Evolutionary conservation across 2,329 filamentous ascomycete species (phyloP), one percentile per base, ranked within the genome.

Genomic region (Verticillium albo-atrum): DNA sequence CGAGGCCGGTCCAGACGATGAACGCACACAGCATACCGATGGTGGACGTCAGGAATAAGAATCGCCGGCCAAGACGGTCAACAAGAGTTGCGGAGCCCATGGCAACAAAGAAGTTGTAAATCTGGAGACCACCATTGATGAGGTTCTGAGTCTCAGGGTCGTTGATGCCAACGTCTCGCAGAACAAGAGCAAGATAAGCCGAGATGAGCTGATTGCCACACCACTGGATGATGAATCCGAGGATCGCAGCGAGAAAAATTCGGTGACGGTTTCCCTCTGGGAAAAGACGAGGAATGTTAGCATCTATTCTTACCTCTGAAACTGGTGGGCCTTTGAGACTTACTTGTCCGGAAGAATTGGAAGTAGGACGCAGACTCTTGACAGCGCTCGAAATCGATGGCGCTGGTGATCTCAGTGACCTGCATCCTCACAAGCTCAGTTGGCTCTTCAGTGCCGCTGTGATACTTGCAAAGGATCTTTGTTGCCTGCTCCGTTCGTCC

Each of bases 141-240:
- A 37, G 34, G 34, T 37, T 37, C 34, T 37, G 34, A 15, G 34
- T 37, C 14, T 37, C 34, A 15, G 34, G 34, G 34, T 35, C 75
- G 76, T 37, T 77, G 70, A 71, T 85, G 84, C 55, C 86, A 78
- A 37, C 6, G 34, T 37, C 34, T 15, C 34, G 34, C 34, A 37
- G 34, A 37, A 37, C 34, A 15, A 37, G 34, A 17, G 34, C 34
- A 15, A 37, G 34, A 64, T 85, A 87, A 73, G 86, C 85, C 60
- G 77, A 82, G 65, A 86, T 82, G 55, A 86, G 77, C 60, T 79
- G 82, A 68, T 86, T 86, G 57, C 84, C 83, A 37, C 78, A 82
- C 77, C 82, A 86, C 70, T 86, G 83, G 0, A 81, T 84, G 72
- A 86, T 84, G 61, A 86, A 69, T 66, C 82, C 83, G 26, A 86